Evolutionary conservation across 306 rosid species (phyloP).

Genomic region (Corylus heterophylla): DNA sequence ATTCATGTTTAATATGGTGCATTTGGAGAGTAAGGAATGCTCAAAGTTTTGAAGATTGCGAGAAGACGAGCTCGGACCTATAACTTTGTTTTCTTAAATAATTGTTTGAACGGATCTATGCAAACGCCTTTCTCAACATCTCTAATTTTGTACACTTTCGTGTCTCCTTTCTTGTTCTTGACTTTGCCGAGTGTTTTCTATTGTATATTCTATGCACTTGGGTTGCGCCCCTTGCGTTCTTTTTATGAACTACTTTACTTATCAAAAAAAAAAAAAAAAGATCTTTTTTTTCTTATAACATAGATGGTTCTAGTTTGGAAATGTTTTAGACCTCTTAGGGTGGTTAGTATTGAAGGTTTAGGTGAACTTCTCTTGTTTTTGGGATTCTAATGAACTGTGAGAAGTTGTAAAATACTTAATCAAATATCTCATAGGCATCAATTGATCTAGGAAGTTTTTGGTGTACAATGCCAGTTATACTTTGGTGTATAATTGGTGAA

Average conservation of each 20-base stretch:
- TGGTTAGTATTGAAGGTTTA: neutral
- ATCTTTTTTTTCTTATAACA: neutral
- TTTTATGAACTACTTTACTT: neutral
- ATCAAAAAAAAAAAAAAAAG: neutral
- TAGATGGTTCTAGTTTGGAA: neutral
- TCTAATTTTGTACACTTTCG: too few relatives aligned
- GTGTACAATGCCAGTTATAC: neutral
- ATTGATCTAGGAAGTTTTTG: neutral
- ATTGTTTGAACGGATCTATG: too few relatives aligned
- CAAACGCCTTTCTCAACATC: too few relatives aligned
- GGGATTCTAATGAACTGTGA: neutral
- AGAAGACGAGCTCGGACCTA: too few relatives aligned
- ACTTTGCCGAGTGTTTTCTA: too few relatives aligned
- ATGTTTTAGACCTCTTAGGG: neutral
- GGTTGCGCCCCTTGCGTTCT: neutral
- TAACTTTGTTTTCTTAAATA: too few relatives aligned
- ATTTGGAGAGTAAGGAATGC: too few relatives aligned
- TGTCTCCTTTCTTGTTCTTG: too few relatives aligned
- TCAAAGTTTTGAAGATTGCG: too few relatives aligned
- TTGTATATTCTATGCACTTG: neutral
- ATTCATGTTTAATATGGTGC: too few relatives aligned
- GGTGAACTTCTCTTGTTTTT: neutral
- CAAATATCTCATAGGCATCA: neutral
- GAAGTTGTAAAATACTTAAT: neutral
- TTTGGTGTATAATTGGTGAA: neutral